Conservation (phyloP, 164 flowering plant genomes). For the Akebia trifoliata region DNA sequence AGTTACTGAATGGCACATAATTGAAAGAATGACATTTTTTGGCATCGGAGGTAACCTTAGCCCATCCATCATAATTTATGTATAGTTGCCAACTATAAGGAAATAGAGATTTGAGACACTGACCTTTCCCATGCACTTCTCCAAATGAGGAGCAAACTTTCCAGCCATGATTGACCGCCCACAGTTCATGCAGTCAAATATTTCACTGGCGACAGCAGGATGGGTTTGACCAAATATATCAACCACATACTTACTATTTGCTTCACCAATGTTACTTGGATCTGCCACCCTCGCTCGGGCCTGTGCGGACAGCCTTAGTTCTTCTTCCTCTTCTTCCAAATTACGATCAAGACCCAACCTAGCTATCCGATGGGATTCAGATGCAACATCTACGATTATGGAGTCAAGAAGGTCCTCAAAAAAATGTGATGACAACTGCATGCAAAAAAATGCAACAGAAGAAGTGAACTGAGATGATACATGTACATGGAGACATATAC, state of each 20-base stretch:
- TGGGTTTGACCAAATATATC: slow-evolving; percentile 97
- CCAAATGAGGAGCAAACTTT: slow-evolving; percentile 94
- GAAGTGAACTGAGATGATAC: background rate
- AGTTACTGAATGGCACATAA: no score
- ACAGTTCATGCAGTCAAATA: slow-evolving; percentile 97
- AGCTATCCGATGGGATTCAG: slow-evolving; percentile 92
- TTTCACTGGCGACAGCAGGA: slow-evolving; percentile 80
- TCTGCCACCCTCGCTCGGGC: slow-evolving; percentile 81
- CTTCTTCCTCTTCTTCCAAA: slow-evolving; percentile 62
- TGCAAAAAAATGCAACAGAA: slow-evolving; percentile 11
- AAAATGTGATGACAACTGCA: slow-evolving; percentile 68
- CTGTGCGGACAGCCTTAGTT: slow-evolving; percentile 74
- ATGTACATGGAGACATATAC: background rate
- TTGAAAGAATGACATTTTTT: no score
- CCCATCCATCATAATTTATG: background rate
- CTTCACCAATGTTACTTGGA: slow-evolving; percentile 65
- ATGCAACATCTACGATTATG: slow-evolving; percentile 85
- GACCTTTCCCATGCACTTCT: slow-evolving; percentile 99
- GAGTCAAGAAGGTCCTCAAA: slow-evolving; percentile 75
- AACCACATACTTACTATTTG: slow-evolving; percentile 71
- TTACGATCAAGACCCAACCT: slow-evolving; percentile 87
- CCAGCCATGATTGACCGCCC: slow-evolving; percentile 83
- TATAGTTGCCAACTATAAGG: background rate
- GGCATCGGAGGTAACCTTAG: background rate
- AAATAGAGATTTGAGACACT: background rate